phyloP scores from a whole-genome alignment of 83 land plant species.

The Diphasiastrum complanatum region DNA sequence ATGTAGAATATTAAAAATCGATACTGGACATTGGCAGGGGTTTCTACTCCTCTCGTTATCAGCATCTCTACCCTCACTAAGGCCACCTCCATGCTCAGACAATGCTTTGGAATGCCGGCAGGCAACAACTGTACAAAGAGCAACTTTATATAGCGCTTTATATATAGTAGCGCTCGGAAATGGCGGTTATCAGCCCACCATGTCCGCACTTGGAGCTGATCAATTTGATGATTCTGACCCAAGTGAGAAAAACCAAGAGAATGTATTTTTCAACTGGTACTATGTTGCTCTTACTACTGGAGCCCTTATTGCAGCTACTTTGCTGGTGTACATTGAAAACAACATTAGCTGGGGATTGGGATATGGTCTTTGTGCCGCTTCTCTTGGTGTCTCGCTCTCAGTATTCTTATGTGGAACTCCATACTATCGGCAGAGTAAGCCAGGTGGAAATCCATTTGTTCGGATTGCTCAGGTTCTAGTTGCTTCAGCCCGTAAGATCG shows the following conservation, averaged over 20 bases:
- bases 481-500: not conserved
- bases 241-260: constrained; percentile 35
- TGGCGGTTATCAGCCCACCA: constrained; percentile 46
- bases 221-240: constrained; percentile 50
- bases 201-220: constrained; percentile 46
- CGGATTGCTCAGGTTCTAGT: constrained; percentile 5
- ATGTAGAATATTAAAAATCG: not conserved
- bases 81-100: not conserved
- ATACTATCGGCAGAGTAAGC: constrained; percentile 35
- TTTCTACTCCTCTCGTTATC: not conserved
- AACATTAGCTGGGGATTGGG: constrained; percentile 43
- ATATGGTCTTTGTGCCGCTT: constrained; percentile 31
- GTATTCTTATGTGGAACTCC: constrained; percentile 42
- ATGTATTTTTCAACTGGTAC: constrained; percentile 54
- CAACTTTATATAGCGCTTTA: not conserved
- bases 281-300: constrained; percentile 36
- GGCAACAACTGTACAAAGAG: constrained; percentile 1
- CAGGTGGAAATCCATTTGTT: not conserved
- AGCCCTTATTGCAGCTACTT: constrained; percentile 32
- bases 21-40: not conserved
- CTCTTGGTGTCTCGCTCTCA: constrained; percentile 20
- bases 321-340: constrained; percentile 38
- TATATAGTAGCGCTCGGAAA: constrained; percentile 5
- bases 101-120: not conserved
- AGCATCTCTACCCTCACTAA: constrained; percentile 1